Evolutionary conservation across 495 filamentous ascomycete genomes (phyloP), one percentile per base, ranked within the genome.

Genomic region (Halenospora varia): DNA sequence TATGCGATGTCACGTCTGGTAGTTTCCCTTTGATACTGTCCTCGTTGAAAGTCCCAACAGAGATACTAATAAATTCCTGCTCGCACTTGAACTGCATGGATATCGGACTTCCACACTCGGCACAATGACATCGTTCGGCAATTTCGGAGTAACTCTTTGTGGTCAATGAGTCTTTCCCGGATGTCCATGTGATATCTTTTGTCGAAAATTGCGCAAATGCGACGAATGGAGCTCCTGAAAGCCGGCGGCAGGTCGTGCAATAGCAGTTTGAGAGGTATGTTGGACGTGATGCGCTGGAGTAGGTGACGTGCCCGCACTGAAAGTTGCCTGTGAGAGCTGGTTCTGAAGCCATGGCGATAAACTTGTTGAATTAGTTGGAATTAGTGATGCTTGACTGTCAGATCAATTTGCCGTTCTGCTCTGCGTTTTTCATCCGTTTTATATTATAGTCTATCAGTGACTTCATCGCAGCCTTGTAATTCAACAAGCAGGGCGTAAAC

Each of bases 81-180:
- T 67, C 58, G 19, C 44, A 61, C 15, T 57, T 26, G 49, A 67
- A 69, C 50, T 25, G 46, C 62, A 69, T 66, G 2, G 50, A 60
- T 15, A 69, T 59, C 17, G 48, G 65, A 40, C 42, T 65, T 19
- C 61, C 62, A 44, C 63, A 66, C 20, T 55, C 46, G 1, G 53
- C 52, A 42, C 63, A 66, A 26, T 63, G 57, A 22, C 15, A 24
- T n/a, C 63, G 51, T 10, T 54, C 53, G 2, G 63, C 63, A 1
- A 51, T 24, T 4, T 66, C 57, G 1, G 60, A 60, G 25, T 62
- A 59, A 10, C 13, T 26, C 2, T 40, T 61, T 17, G 53, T 53
- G 3, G 19, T 51, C 2, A 56, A 17, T n/a, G 42, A 53, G 0
- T 25, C 10, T 3, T 45, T 9, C 20, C 48, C 51, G 4, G 53